Percentiles rank a stretch among this genome's conserved stretches.
Evolutionary conservation across 139 green algal species (phyloP).

Genomic region (Volvox reticuliferus): DNA sequence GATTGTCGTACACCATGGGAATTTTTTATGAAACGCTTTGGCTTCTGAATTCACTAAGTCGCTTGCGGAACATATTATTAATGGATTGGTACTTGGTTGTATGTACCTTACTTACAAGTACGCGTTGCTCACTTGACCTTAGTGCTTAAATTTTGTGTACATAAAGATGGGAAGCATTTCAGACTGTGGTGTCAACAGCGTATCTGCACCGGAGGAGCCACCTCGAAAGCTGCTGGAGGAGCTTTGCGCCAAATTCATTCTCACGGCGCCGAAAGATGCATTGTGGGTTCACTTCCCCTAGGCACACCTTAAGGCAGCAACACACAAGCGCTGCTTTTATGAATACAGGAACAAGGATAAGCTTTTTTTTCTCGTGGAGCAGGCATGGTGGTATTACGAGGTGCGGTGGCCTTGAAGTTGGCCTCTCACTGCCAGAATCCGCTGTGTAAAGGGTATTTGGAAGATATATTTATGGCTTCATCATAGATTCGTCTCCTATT

Average conservation of each 20-base stretch:
- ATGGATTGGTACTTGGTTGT: too few relatives aligned
- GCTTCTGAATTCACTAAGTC: too few relatives aligned
- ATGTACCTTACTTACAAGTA: too few relatives aligned
- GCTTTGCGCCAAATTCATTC: conserved; percentile 40
- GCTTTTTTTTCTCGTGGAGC: conserved; percentile 94
- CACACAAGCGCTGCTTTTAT: not conserved
- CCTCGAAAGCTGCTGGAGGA: conserved; percentile 30
- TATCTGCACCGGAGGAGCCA: not conserved
- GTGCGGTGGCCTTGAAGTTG: conserved; percentile 56
- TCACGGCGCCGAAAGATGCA: conserved; percentile 21
- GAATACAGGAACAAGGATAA: conserved; percentile 84
- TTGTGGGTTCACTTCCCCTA: not conserved
- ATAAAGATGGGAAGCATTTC: conserved; percentile 9
- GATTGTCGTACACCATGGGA: too few relatives aligned
- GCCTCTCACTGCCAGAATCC: too few relatives aligned
- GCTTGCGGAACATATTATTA: too few relatives aligned
- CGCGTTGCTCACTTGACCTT: too few relatives aligned
- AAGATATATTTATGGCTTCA: too few relatives aligned
- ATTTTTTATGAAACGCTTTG: too few relatives aligned
- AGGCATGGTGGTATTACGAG: conserved; percentile 98
- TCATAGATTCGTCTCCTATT: too few relatives aligned
- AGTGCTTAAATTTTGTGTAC: too few relatives aligned
- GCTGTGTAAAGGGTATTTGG: too few relatives aligned
- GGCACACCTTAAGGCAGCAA: not conserved
- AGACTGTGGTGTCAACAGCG: not conserved